Conservation (phyloP, 2,329 filamentous ascomycete species). For the Penicillium glabrum region DNA sequence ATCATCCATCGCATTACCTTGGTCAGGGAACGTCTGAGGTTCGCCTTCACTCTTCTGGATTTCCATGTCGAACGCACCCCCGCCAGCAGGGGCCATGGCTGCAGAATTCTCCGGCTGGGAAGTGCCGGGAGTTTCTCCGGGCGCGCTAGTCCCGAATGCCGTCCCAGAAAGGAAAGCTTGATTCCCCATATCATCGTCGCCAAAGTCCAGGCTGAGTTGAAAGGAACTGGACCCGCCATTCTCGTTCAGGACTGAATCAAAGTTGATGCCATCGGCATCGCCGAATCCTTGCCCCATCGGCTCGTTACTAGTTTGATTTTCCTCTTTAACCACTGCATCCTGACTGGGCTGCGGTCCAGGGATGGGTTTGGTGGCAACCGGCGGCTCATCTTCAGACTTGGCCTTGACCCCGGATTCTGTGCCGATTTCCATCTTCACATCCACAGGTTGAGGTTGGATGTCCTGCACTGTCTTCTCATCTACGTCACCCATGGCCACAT, state of each 20-base stretch:
- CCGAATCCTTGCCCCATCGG: conserved; percentile 25
- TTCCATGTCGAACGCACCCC: conserved; percentile 40
- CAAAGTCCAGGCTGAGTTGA: conserved; percentile 41
- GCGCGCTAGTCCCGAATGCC: conserved; percentile 25
- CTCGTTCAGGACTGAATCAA: conserved; percentile 42
- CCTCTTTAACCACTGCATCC: conserved; percentile 22
- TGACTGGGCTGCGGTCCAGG: conserved; percentile 8
- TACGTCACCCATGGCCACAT: conserved; percentile 31
- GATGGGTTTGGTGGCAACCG: conserved; percentile 12
- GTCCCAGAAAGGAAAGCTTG: conserved; percentile 39
- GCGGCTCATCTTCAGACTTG: conserved; percentile 18
- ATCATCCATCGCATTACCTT: conserved; percentile 30
- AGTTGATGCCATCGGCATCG: conserved; percentile 38
- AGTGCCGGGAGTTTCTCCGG: conserved; percentile 10
- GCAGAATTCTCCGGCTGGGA: conserved; percentile 21
- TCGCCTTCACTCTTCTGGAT: conserved; percentile 28
- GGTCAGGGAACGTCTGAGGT: conserved; percentile 16
- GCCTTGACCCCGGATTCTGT: conserved; percentile 16
- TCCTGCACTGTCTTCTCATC: conserved; percentile 16
- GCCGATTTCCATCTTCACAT: conserved; percentile 17
- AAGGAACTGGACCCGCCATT: conserved; percentile 35
- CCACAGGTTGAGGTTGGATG: conserved; percentile 8
- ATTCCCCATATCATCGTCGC: conserved; percentile 38
- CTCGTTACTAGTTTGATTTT: conserved; percentile 20
- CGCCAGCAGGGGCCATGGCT: conserved; percentile 30